phyloP scores from a whole-genome alignment of 1,284 basidiomycete species.

The Sanghuangporus weigelae region DNA sequence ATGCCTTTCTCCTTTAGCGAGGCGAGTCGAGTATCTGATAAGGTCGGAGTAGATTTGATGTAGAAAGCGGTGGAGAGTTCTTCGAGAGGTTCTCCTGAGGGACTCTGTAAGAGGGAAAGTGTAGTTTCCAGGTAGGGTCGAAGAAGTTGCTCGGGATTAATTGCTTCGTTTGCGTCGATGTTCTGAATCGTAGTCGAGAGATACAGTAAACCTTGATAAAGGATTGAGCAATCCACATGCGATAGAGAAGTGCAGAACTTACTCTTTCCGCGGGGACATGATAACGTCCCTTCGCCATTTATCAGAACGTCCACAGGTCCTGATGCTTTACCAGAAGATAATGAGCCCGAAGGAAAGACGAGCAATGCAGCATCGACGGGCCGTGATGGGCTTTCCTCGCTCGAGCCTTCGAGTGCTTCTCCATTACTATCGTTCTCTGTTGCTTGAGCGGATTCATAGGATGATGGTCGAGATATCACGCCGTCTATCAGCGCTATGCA shows the following conservation, averaged over 20 bases:
- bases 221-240: conserved; percentile 1
- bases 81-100: conserved; percentile 20
- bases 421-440: conserved; percentile 22
- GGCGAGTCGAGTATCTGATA: not conserved
- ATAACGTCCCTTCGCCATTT: conserved; percentile 82
- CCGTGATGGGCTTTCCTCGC: conserved; percentile 22
- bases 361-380: conserved; percentile 67
- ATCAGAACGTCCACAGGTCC: conserved; percentile 65
- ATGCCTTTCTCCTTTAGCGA: conserved; percentile 22
- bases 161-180: conserved; percentile 5
- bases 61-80: conserved; percentile 12
- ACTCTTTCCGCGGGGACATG: conserved; percentile 84
- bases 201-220: conserved; percentile 54
- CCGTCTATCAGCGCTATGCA: conserved; percentile 65
- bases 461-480: conserved; percentile 27
- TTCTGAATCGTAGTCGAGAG: conserved; percentile 44
- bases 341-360: conserved; percentile 74
- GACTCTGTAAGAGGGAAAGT: conserved; percentile 31
- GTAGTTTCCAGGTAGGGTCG: conserved; percentile 56
- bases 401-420: conserved; percentile 16
- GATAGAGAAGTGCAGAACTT: conserved; percentile 25
- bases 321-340: conserved; percentile 40
- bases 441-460: conserved; percentile 19
- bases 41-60: conserved; percentile 8
- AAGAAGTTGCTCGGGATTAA: conserved; percentile 42